These are phyloP conservation scores for Candida wancherniae DNA, from an alignment of 805 yeast species.

Conservation along the genomic window DNA sequence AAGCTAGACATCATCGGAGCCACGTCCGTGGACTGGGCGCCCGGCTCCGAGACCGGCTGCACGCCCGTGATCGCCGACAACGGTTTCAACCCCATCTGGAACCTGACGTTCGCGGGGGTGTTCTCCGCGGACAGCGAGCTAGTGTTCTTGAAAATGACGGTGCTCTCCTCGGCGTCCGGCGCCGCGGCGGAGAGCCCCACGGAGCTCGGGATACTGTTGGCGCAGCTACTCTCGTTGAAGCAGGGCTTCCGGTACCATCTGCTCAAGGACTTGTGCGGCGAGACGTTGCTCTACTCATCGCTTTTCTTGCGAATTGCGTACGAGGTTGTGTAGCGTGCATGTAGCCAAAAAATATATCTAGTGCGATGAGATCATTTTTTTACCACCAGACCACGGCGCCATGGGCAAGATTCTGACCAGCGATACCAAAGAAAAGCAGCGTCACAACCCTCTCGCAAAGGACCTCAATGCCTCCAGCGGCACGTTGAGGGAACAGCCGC, in stretches of 20 bases:
- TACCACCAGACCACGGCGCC: slow-evolving; percentile 1
- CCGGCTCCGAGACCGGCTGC: slow-evolving; percentile 3
- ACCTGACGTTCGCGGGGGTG: slow-evolving; percentile 45
- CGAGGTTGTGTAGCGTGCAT: slow-evolving; percentile 7
- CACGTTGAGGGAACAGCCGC: slow-evolving; percentile 46
- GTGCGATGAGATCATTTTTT: slow-evolving; percentile 8
- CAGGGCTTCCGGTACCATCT: slow-evolving; percentile 83
- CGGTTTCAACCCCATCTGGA: slow-evolving; percentile 90
- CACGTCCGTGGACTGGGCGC: slow-evolving; percentile 21
- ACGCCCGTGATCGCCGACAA: slow-evolving; percentile 46
- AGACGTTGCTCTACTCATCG: slow-evolving; percentile 55
- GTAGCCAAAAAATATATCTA: slow-evolving; percentile 1
- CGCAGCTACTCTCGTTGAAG: slow-evolving; percentile 58
- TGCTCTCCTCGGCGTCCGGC: slow-evolving; percentile 33
- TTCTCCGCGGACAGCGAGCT: slow-evolving; percentile 36
- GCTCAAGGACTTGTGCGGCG: slow-evolving; percentile 73
- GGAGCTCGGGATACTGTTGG: slow-evolving; percentile 54
- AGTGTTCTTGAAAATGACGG: slow-evolving; percentile 52
- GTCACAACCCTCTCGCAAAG: slow-evolving; percentile 77
- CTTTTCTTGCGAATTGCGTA: slow-evolving; percentile 39
- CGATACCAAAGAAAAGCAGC: slow-evolving; percentile 50
- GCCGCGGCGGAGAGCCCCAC: slow-evolving; percentile 19
- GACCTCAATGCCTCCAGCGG: slow-evolving; percentile 78
- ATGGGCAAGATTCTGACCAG: slow-evolving; percentile 67
- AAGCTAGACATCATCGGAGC: slow-evolving; percentile 57